A percentile compares a stretch with the other conserved stretches of the same genome.
Evolutionary conservation across 805 yeast species (phyloP).

Genomic region (Candida suzukii): DNA sequence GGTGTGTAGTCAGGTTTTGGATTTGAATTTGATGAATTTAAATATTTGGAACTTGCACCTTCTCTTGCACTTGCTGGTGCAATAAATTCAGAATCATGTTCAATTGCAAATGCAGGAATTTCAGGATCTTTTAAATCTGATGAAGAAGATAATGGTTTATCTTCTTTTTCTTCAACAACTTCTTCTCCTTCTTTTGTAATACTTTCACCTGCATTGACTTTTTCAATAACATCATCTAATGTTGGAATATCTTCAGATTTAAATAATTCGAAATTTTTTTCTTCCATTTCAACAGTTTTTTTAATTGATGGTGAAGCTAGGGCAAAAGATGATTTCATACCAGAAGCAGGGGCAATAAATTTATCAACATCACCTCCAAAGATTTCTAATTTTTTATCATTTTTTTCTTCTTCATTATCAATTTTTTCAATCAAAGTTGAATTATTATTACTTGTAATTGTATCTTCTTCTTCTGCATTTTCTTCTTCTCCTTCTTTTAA

Average conservation of each 20-base stretch:
- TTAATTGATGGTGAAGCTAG: neutral
- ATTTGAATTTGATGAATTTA: slow-evolving; percentile 8
- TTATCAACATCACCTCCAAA: slow-evolving; percentile 26
- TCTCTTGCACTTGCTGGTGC: slow-evolving; percentile 41
- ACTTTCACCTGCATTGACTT: slow-evolving; percentile 22
- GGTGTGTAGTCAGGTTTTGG: slow-evolving; percentile 4
- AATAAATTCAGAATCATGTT: slow-evolving; percentile 28
- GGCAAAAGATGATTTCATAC: slow-evolving; percentile 8
- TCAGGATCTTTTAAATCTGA: slow-evolving; percentile 11
- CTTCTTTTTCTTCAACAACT: slow-evolving; percentile 7
- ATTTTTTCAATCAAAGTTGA: no score
- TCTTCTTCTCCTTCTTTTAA: neutral
- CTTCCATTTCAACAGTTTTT: slow-evolving; percentile 3
- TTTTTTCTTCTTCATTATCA: neutral
- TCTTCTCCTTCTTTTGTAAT: slow-evolving; percentile 7
- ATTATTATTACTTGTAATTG: neutral
- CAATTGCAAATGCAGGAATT: slow-evolving; percentile 29
- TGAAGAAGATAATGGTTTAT: slow-evolving; percentile 2
- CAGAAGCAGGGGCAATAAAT: slow-evolving; percentile 26
- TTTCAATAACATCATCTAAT: slow-evolving; percentile 24
- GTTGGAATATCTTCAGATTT: slow-evolving; percentile 18
- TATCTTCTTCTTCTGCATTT: neutral
- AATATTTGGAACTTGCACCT: slow-evolving; percentile 29
- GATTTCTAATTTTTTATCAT: slow-evolving; percentile 4
- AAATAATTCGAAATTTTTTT: slow-evolving; percentile 10